These are phyloP conservation scores for Periconia sp. DNA, from an alignment of 2,329 filamentous ascomycete genomes.

Conservation along the genomic window DNA sequence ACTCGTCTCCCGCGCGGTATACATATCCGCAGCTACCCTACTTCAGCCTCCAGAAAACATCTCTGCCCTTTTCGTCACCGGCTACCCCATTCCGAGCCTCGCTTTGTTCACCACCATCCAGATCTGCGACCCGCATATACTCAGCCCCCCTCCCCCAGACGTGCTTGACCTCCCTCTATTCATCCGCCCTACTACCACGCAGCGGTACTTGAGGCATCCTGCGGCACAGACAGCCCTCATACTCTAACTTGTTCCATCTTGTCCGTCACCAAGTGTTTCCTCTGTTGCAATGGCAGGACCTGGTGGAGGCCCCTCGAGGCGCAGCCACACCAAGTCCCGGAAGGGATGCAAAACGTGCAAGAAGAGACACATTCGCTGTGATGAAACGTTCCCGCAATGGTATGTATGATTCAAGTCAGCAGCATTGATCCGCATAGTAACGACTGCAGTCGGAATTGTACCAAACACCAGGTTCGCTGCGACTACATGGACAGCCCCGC, in stretches of 20 bases:
- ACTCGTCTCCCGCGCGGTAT: conserved; percentile 39
- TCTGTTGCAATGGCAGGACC: conserved; percentile 77
- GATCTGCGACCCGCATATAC: conserved; percentile 41
- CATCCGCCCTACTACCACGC: conserved; percentile 17
- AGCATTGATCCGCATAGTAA: conserved; percentile 23
- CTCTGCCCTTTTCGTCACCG: conserved; percentile 27
- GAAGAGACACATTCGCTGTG: conserved; percentile 94
- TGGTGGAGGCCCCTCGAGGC: conserved; percentile 87
- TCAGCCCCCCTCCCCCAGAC: conserved; percentile 32
- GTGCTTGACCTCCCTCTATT: conserved; percentile 21
- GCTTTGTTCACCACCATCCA: conserved; percentile 37
- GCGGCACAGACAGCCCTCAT: conserved; percentile 12
- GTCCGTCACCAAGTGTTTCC: conserved; percentile 6
- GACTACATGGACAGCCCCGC: conserved; percentile 91
- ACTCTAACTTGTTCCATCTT: conserved; percentile 4
- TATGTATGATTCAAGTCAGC: conserved; percentile 52
- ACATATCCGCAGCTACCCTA: conserved; percentile 44
- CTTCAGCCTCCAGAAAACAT: conserved; percentile 32
- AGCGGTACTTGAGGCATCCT: conserved; percentile 17
- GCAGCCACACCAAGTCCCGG: conserved; percentile 97
- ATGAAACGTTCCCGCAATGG: conserved; percentile 98
- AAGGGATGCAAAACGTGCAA: conserved; percentile 99
- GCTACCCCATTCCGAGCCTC: conserved; percentile 40
- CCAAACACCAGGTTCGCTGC: conserved; percentile 97
- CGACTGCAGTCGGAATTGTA: conserved; percentile 83